These are phyloP conservation scores for Dacryopinax primogenitus DNA, from an alignment of 768 basidiomycete species.

Conservation along the genomic window DNA sequence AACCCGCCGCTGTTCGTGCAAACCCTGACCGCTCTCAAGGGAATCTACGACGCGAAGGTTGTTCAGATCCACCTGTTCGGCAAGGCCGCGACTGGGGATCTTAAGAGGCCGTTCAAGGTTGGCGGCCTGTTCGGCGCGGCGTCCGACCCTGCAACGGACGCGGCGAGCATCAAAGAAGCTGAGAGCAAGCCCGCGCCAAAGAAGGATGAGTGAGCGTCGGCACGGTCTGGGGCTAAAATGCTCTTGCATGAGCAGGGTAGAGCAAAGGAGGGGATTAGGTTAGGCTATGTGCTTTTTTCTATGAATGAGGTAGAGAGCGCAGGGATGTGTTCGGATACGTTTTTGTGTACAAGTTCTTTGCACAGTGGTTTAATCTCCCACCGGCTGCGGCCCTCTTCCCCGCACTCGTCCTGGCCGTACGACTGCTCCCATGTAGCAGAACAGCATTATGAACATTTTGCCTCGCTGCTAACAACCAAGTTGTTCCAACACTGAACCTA, in stretches of 20 bases:
- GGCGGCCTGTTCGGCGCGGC: conserved; percentile 62
- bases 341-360: background rate
- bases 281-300: conserved; percentile 6
- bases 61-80: conserved; percentile 73
- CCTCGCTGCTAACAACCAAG: background rate
- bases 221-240: background rate
- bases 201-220: conserved; percentile 53
- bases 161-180: conserved; percentile 73
- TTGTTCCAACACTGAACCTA: background rate
- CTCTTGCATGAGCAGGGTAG: background rate
- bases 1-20: conserved; percentile 96
- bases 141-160: conserved; percentile 69
- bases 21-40: conserved; percentile 87
- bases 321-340: background rate
- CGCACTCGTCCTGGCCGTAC: background rate
- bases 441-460: conserved; percentile 3
- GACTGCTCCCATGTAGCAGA: background rate
- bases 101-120: conserved; percentile 80
- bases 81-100: conserved; percentile 66
- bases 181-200: conserved; percentile 72
- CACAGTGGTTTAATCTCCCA: background rate
- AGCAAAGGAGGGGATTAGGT: conserved; percentile 5
- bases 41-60: conserved; percentile 71
- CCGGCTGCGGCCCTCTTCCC: background rate
- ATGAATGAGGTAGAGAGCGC: conserved; percentile 1